These are phyloP conservation scores for Pichia phayaonensis DNA, from an alignment of 805 yeast genomes.

Conservation along the genomic window DNA sequence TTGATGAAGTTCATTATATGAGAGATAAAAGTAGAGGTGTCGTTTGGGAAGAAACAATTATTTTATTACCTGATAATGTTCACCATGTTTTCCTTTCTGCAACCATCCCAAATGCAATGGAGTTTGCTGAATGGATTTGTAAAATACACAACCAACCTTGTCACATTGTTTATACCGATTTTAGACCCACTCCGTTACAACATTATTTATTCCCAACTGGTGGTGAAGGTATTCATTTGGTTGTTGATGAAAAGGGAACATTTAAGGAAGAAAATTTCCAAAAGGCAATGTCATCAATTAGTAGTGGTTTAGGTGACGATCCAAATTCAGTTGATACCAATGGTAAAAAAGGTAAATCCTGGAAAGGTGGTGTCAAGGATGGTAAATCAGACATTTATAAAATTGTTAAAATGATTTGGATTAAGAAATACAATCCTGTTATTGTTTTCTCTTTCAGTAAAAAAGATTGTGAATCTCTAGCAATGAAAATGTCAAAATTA, in stretches of 20 bases:
- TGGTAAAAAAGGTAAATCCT: constrained; percentile 55
- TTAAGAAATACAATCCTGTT: constrained; percentile 93
- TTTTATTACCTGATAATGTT: constrained; percentile 95
- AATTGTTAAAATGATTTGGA: constrained; percentile 96
- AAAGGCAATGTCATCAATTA: constrained; percentile 92
- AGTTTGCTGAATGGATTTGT: constrained; percentile 98
- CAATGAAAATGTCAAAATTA: constrained; percentile 89
- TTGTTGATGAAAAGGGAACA: constrained; percentile 93
- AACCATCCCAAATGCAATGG: constrained; percentile 96
- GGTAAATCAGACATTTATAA: constrained; percentile 81
- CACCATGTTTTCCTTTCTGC: constrained; percentile 87
- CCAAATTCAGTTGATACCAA: constrained; percentile 51
- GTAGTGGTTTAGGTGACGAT: constrained; percentile 78
- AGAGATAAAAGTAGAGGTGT: constrained; percentile 97
- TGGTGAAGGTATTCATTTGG: constrained; percentile 95
- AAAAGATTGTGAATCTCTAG: constrained; percentile 92
- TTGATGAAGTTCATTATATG: constrained; percentile 97
- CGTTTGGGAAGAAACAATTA: constrained; percentile 98
- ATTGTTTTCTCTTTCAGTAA: constrained; percentile 97
- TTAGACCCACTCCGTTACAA: constrained; percentile 97
- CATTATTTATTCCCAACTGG: constrained; percentile 98
- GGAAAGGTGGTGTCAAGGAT: constrained; percentile 72
- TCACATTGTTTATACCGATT: constrained; percentile 96
- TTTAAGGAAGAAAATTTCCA: constrained; percentile 97
- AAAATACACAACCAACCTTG: constrained; percentile 94